phyloP scores from a whole-genome alignment of 176 grass and related monocot genomes.

The Carex cristatella region DNA sequence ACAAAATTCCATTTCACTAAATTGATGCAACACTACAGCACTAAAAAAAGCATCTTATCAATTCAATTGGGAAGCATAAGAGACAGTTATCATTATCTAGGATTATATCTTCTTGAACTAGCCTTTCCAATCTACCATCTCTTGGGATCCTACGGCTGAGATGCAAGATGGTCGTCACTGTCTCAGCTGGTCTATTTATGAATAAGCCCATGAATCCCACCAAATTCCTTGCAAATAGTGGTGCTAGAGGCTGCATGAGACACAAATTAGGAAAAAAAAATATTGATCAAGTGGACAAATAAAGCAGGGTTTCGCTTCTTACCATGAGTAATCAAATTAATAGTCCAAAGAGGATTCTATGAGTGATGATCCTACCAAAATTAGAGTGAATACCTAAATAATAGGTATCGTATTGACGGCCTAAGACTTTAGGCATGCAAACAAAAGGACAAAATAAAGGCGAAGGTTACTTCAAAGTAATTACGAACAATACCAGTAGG shows the following conservation, averaged over 20 bases:
- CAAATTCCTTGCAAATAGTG: conserved; percentile 11
- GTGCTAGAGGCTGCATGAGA: conserved; percentile 12
- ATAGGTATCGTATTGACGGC: neutral
- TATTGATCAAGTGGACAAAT: neutral
- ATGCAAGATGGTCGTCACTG: conserved; percentile 7
- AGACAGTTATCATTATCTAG: conserved; percentile 5
- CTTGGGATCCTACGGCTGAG: conserved; percentile 3
- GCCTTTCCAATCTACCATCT: neutral
- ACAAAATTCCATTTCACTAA: neutral
- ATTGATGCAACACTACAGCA: neutral
- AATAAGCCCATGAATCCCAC: conserved; percentile 14
- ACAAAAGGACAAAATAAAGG: neutral
- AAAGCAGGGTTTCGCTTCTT: neutral
- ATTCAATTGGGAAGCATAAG: neutral
- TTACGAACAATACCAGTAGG: conserved; percentile 7
- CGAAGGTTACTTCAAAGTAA: conserved; percentile 10
- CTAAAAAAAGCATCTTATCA: conserved; percentile 22
- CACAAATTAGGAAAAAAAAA: conserved; percentile 4
- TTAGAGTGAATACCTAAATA: neutral
- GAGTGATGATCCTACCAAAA: neutral
- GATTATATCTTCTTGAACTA: conserved; percentile 2
- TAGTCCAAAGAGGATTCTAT: neutral
- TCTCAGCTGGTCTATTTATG: neutral
- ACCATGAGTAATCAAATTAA: neutral
- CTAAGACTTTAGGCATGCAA: neutral